These are phyloP conservation scores for Colletotrichum filicis DNA, from an alignment of 2,329 filamentous ascomycete genomes.

Conservation along the genomic window DNA sequence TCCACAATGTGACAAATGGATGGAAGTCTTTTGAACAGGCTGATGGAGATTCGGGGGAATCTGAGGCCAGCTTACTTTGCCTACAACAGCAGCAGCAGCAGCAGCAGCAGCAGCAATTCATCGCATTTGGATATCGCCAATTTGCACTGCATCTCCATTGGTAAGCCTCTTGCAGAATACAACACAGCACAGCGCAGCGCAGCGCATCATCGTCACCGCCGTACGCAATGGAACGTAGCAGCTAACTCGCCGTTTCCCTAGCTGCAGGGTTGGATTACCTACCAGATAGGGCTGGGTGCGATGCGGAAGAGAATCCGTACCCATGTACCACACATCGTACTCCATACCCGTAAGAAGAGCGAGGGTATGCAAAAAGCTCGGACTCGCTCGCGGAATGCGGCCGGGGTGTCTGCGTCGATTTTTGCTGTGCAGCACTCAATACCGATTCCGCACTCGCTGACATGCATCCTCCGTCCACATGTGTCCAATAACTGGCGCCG, in stretches of 20 bases:
- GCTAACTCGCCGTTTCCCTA: conserved; percentile 1
- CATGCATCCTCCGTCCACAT: neutral
- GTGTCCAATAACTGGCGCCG: neutral
- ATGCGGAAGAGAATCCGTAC: neutral
- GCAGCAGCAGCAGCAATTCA: neutral
- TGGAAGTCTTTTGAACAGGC: neutral
- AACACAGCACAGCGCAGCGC: neutral
- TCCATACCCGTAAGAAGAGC: neutral
- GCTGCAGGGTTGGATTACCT: conserved; percentile 20
- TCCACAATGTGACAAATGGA: neutral
- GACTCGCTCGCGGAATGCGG: neutral
- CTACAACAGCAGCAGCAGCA: no score
- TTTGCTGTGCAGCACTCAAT: no score
- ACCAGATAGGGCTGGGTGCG: conserved; percentile 22
- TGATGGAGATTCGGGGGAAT: neutral
- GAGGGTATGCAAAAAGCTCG: neutral
- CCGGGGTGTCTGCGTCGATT: no score
- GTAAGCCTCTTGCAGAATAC: conserved; percentile 8
- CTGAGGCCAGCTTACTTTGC: neutral
- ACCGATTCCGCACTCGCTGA: neutral
- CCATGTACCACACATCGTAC: no score
- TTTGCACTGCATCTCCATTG: conserved; percentile 10
- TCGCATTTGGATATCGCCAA: neutral
- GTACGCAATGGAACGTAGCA: conserved; percentile 27
- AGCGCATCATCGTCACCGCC: neutral